phyloP scores from a whole-genome alignment of 306 rosid species.

The Delonix regia region DNA sequence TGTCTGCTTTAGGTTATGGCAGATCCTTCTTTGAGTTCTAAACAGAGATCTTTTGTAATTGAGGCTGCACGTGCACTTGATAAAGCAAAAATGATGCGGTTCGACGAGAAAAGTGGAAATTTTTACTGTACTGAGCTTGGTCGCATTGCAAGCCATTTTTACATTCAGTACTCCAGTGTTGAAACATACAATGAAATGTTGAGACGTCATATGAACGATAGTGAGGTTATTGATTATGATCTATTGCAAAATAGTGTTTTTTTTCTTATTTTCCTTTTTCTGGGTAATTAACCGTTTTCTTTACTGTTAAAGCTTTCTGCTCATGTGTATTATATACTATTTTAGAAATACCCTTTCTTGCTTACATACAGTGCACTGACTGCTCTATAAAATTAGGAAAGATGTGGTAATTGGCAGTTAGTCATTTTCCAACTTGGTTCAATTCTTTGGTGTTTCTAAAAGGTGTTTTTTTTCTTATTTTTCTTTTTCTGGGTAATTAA shows the following conservation, averaged over 20 bases:
- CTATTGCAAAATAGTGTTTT: neutral
- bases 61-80: slow-evolving; percentile 98
- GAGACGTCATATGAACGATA: slow-evolving; percentile 91
- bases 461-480: neutral
- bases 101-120: slow-evolving; percentile 99
- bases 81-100: slow-evolving; percentile 98
- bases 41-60: slow-evolving; percentile 86
- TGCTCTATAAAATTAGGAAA: slow-evolving; percentile 20
- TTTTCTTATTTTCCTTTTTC: neutral
- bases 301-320: slow-evolving; percentile 20
- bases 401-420: neutral
- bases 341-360: slow-evolving; percentile 4
- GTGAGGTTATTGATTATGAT: slow-evolving; percentile 70
- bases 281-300: neutral
- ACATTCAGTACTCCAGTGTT: slow-evolving; percentile 95
- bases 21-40: slow-evolving; percentile 82
- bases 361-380: neutral
- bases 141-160: slow-evolving; percentile 99
- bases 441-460: too few species aligned
- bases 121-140: slow-evolving; percentile 99
- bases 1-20: slow-evolving; percentile 72
- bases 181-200: slow-evolving; percentile 95
- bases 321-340: slow-evolving; percentile 7
- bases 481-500: neutral
- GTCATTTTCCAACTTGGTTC: neutral